A percentile compares a stretch with the other conserved stretches of the same genome.
Evolutionary conservation across 148 eudicot genomes (phyloP).

Genomic region (Talinum fruticosum): DNA sequence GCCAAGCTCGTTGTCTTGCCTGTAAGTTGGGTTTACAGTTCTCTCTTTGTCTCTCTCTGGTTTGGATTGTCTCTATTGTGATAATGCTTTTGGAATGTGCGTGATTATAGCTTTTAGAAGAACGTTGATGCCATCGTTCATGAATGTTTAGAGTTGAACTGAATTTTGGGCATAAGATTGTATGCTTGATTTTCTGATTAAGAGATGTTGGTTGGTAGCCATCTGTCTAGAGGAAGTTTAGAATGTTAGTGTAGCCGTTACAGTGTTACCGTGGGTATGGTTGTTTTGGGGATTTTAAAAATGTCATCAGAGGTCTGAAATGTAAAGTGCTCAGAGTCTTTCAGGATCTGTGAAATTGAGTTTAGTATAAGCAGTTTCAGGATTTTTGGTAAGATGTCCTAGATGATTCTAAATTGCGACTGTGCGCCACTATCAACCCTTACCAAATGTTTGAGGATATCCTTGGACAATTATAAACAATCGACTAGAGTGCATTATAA

Average conservation of each 20-base stretch:
- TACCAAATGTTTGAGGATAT: not conserved
- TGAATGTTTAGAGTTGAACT: not conserved
- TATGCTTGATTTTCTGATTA: not conserved
- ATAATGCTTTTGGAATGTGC: no score
- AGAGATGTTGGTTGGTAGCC: not conserved
- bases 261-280: not conserved
- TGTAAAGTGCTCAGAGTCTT: not conserved
- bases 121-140: not conserved
- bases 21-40: conserved; percentile 38
- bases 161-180: conserved; percentile 2
- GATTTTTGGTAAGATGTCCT: not conserved
- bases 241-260: not conserved
- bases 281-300: not conserved
- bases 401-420: not conserved
- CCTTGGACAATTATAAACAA: not conserved
- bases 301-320: not conserved
- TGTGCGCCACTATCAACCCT: not conserved
- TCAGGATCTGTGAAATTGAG: not conserved
- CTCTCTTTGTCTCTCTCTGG: no score
- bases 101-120: not conserved
- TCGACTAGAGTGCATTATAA: not conserved
- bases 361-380: not conserved
- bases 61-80: not conserved
- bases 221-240: not conserved
- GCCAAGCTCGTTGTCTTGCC: conserved; percentile 82